Evolutionary conservation across 768 basidiomycete species (phyloP).

Genomic region (Obba rivulosa): DNA sequence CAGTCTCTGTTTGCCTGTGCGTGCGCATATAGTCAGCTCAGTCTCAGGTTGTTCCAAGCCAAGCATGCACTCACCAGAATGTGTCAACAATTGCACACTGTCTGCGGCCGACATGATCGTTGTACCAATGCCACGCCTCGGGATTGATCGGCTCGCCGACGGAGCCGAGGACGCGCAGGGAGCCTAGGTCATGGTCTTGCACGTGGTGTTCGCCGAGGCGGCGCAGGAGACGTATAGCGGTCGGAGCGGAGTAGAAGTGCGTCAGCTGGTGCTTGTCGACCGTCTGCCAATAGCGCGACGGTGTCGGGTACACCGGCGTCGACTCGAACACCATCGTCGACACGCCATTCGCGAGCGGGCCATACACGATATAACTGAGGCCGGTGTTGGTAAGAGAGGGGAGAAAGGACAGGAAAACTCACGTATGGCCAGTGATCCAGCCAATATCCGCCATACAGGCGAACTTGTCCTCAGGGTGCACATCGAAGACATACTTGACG

Average conservation of each 20-base stretch:
- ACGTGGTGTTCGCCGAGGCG: slow-evolving; percentile 85
- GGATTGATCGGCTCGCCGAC: slow-evolving; percentile 99
- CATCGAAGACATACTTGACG: slow-evolving; percentile 96
- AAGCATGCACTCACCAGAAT: slow-evolving; percentile 48
- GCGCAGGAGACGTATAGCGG: slow-evolving; percentile 89
- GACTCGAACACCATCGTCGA: slow-evolving; percentile 92
- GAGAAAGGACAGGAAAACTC: slow-evolving; percentile 9
- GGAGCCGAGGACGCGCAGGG: slow-evolving; percentile 80
- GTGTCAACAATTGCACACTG: slow-evolving; percentile 95
- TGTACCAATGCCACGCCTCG: slow-evolving; percentile 99
- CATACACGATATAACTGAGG: slow-evolving; percentile 84
- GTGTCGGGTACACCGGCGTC: slow-evolving; percentile 94
- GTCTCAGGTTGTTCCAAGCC: not conserved
- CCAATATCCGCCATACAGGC: slow-evolving; percentile 99
- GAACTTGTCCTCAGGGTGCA: slow-evolving; percentile 93
- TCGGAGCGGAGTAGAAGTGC: slow-evolving; percentile 93
- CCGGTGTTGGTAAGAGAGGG: not conserved
- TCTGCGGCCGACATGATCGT: slow-evolving; percentile 83
- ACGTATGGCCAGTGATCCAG: slow-evolving; percentile 98
- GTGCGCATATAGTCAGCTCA: slow-evolving; percentile 1
- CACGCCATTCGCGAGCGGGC: slow-evolving; percentile 82
- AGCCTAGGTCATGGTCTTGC: slow-evolving; percentile 73
- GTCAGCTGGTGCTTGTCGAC: slow-evolving; percentile 92
- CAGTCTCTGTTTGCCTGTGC: slow-evolving; percentile 94
- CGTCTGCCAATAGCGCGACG: slow-evolving; percentile 94